Evolutionary conservation across 1,284 basidiomycete genomes (phyloP), one percentile per base, ranked within the genome.

Genomic region (Sporisorium graminicola): DNA sequence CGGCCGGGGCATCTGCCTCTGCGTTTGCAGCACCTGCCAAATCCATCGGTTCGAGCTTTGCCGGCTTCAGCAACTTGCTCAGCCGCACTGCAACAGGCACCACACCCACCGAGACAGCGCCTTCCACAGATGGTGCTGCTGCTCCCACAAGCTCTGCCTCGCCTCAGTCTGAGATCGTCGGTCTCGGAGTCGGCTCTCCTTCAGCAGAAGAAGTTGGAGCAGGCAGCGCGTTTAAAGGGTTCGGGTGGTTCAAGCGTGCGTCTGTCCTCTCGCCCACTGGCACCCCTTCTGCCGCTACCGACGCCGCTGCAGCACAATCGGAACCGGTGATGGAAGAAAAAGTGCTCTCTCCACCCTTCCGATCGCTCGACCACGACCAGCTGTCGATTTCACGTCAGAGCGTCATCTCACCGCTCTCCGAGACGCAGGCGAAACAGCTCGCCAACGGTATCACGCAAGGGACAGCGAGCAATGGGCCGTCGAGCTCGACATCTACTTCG

Each of bases 291-390:
- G 35, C 35, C 35, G 35, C 7, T 3, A 10, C 18, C 37, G 33
- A 12, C 37, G n/a, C n/a, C n/a, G 24, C 64, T 8, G 5, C 37
- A 22, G 40, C 61, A 7, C 43, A 43, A 27, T 22, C 54, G 5
- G 53, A 52, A 26, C 6, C 58, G 0, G 16, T 24, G 37, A 52
- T 77, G 16, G 66, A 77, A 40, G 74, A 78, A 50, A 75, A 62
- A 57, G 68, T 75, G 20, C 42, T 74, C 24, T 74, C 66, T 3
- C 75, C 75, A 7, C 75, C 75, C 13, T 77, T 77, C 65, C 66
- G 71, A 18, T 78, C 73, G 22, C 63, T 78, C n/a, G 77, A 75
- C 54, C 70, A 76, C 64, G 77, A 76, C 52, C 73, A 75, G 37
- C 56, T 74, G 14, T 68, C 67, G 27, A 78, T 76, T 52, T 53